phyloP scores from a whole-genome alignment of 164 flowering plant species.

The Paratinospora sagittata region DNA sequence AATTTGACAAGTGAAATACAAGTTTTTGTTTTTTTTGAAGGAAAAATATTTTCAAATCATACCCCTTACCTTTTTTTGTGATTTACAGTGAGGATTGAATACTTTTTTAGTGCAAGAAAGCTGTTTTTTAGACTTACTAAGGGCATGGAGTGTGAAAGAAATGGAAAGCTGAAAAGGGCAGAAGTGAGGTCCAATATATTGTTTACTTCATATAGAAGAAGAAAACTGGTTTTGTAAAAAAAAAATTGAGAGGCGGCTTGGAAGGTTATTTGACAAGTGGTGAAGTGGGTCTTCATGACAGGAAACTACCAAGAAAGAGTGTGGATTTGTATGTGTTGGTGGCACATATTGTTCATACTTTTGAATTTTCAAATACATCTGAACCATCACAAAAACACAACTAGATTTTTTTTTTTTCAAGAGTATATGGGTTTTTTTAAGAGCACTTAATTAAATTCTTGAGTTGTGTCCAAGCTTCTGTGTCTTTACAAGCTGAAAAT shows the following conservation, averaged over 20 bases:
- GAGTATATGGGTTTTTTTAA: too few relatives aligned
- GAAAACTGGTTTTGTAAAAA: background rate
- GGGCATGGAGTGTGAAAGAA: slow-evolving; percentile 5
- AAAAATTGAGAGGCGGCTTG: background rate
- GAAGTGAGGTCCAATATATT: background rate
- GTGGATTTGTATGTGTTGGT: background rate
- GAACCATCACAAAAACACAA: too few relatives aligned
- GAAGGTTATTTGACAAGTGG: background rate
- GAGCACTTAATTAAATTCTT: too few relatives aligned
- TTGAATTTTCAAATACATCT: too few relatives aligned
- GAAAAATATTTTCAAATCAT: too few relatives aligned
- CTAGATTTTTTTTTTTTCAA: background rate
- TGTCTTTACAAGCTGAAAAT: too few relatives aligned
- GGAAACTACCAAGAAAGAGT: background rate
- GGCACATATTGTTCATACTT: background rate
- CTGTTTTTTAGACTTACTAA: slow-evolving; percentile 5
- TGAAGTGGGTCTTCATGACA: background rate
- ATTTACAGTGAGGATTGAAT: slow-evolving; percentile 2
- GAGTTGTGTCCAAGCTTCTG: too few relatives aligned
- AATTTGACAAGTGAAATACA: background rate
- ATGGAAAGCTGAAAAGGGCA: slow-evolving; percentile 1
- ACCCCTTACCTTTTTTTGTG: too few relatives aligned
- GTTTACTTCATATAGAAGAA: background rate
- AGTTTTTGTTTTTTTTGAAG: background rate
- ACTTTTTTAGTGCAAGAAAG: slow-evolving; percentile 18